Base-by-base conservation (phyloP, 1,284 basidiomycete genomes). In the Boletus sp. region DNA sequence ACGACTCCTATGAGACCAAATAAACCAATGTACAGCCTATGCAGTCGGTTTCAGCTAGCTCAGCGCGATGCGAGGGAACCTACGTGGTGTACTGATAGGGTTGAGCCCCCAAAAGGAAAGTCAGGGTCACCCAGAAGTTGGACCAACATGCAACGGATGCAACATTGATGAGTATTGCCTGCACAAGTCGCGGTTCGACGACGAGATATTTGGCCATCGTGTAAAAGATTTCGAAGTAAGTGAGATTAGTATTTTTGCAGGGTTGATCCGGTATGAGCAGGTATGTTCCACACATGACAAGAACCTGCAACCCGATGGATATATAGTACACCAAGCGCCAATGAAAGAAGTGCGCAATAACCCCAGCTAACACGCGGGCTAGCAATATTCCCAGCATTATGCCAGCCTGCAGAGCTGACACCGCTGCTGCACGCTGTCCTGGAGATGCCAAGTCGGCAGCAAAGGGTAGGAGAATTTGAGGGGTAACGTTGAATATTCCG, bases 81-180 rank as follows among this genome's bases (percentile, higher is more conserved):
- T 56, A 81, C 80, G 80, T 82, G 0, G 77, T 78, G 55, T 77
- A 84, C 57, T 78, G 55, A 57, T 85, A 88, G 2, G 81, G 84
- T 7, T 74, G 57, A 7, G 75, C 81, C 7, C 75, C 78, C 16
- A 89, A 73, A 17, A 88, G 66, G 67, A 87, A 88, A 0, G 86
- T 88, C 42, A 87, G 61, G 3, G 81, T 84, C 2, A 83, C 81
- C 85, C 84, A 88, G 59, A 81, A 84, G 51, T 71, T 77, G 12
- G 70, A 72, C 63, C 81, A 84, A 51, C 75, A 73, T 8, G 78
- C 80, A 48, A 76, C 77, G 10, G 77, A 77, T 4, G 73, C 72
- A 20, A 81, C 62, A 41, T 78, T 77, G 52, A 82, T 71, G 20
- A 86, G 53, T 43, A 74, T 78, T 1, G 73, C 77, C 56, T 87